Conservation (phyloP, 1,284 basidiomycete species). For the Papiliotrema nemorosa region DNA sequence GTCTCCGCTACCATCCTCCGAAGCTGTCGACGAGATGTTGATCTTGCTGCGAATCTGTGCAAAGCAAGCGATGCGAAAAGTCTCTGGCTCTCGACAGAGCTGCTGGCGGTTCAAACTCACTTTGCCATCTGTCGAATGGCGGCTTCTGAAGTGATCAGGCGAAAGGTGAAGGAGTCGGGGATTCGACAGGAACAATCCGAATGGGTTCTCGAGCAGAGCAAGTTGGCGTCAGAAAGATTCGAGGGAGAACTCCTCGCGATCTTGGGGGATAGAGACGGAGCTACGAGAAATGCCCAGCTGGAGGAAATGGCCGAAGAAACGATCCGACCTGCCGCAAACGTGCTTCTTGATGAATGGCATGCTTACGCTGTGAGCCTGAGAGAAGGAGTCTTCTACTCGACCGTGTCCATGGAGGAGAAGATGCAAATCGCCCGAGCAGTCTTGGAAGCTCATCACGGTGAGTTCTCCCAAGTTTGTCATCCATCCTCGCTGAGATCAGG, state of each 20-base stretch:
- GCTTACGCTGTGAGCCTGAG: background rate
- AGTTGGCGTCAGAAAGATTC: too few relatives aligned
- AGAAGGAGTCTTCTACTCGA: background rate
- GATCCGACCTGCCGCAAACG: background rate
- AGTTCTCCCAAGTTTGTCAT: background rate
- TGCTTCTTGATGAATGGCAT: background rate
- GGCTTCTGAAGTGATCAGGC: too few relatives aligned
- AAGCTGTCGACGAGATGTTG: conserved; percentile 34
- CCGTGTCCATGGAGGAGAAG: background rate
- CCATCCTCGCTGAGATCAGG: background rate
- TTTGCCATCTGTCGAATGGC: too few relatives aligned
- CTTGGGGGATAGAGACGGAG: too few relatives aligned
- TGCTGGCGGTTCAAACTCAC: too few relatives aligned
- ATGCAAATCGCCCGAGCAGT: background rate
- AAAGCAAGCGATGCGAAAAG: too few relatives aligned
- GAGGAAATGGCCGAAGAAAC: background rate
- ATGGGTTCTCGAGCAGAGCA: too few relatives aligned
- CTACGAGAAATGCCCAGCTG: background rate
- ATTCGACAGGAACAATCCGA: too few relatives aligned
- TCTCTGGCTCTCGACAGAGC: too few relatives aligned
- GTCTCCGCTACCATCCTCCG: conserved; percentile 44
- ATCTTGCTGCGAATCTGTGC: conserved; percentile 8
- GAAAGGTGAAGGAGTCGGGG: too few relatives aligned
- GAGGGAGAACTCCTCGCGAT: too few relatives aligned
- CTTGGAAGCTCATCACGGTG: background rate